phyloP scores from a whole-genome alignment of 78 protist genomes.

The Dictyostelium purpureum region DNA sequence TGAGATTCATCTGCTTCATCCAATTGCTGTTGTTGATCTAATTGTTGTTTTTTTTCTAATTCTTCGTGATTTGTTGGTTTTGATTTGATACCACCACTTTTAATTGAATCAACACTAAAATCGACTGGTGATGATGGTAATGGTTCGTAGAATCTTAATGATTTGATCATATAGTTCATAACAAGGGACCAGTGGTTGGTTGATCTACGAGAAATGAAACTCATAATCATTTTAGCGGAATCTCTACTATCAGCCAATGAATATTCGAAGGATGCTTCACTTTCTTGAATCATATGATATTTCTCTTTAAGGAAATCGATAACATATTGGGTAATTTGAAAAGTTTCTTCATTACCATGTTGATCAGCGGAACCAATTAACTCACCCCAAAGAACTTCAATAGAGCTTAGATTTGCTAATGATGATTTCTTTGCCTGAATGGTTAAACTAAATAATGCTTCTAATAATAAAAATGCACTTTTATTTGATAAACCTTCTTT shows the following conservation, averaged over 20 bases:
- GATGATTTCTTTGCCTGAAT: constrained; percentile 17
- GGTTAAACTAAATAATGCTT: constrained; percentile 28
- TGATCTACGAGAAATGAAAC: constrained; percentile 34
- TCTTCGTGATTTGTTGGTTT: neutral
- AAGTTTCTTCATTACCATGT: neutral
- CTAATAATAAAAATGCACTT: neutral
- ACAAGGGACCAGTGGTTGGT: constrained; percentile 32
- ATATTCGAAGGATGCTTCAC: neutral
- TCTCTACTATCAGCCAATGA: neutral
- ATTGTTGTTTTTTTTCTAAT: neutral
- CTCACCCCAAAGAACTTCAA: constrained; percentile 62
- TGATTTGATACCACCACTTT: neutral
- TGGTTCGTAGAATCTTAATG: neutral
- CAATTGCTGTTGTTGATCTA: neutral
- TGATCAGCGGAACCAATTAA: constrained; percentile 22
- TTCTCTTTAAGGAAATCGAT: constrained; percentile 36
- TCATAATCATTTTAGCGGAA: neutral
- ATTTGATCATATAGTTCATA: constrained; percentile 4
- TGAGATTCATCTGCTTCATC: neutral
- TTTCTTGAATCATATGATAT: neutral
- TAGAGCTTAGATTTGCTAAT: neutral
- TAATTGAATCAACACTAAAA: neutral
- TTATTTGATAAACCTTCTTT: constrained; percentile 15
- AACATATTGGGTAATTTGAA: neutral
- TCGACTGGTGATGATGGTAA: constrained; percentile 29